Percentiles rank a stretch among this genome's conserved stretches.
These are phyloP conservation scores for Umbellularia californica DNA, from an alignment of 164 flowering plant genomes.

Conservation along the genomic window DNA sequence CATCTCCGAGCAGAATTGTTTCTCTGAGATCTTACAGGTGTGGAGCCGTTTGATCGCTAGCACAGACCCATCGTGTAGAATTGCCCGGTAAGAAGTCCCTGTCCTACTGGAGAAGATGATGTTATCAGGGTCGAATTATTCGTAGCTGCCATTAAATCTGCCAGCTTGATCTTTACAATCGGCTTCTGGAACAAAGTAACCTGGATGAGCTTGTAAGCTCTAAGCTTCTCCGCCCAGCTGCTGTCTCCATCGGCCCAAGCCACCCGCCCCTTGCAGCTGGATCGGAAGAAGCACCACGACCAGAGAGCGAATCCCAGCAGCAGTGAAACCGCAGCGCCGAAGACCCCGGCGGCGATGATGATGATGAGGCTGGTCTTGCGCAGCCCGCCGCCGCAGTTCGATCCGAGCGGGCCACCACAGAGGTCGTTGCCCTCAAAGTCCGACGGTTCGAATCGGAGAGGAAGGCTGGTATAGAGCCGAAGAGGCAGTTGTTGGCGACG, in stretches of 20 bases:
- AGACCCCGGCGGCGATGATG: conserved; percentile 54
- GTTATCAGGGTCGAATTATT: conserved; percentile 36
- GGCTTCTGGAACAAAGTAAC: conserved; percentile 69
- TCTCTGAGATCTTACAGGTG: too few species aligned
- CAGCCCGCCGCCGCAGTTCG: conserved; percentile 39
- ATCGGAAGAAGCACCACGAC: conserved; percentile 45
- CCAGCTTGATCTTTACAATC: conserved; percentile 54
- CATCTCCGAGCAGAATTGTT: too few species aligned
- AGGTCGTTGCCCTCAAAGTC: conserved; percentile 35
- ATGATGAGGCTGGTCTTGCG: conserved; percentile 31
- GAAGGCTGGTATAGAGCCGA: too few species aligned
- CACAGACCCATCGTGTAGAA: too few species aligned
- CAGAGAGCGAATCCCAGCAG: conserved; percentile 44
- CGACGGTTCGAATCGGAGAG: conserved; percentile 6
- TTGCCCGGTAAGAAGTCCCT: too few species aligned
- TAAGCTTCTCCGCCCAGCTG: conserved; percentile 41
- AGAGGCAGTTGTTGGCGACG: too few species aligned
- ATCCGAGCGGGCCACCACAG: conserved; percentile 36
- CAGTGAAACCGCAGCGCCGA: conserved; percentile 49
- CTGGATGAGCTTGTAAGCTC: conserved; percentile 40
- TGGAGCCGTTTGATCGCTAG: too few species aligned
- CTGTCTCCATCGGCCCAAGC: conserved; percentile 23
- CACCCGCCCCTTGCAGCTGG: neutral
- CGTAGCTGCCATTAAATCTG: conserved; percentile 57
- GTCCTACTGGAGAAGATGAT: conserved; percentile 36